These are phyloP conservation scores for Corylus avellana DNA, from an alignment of 306 rosid species.

Conservation along the genomic window DNA sequence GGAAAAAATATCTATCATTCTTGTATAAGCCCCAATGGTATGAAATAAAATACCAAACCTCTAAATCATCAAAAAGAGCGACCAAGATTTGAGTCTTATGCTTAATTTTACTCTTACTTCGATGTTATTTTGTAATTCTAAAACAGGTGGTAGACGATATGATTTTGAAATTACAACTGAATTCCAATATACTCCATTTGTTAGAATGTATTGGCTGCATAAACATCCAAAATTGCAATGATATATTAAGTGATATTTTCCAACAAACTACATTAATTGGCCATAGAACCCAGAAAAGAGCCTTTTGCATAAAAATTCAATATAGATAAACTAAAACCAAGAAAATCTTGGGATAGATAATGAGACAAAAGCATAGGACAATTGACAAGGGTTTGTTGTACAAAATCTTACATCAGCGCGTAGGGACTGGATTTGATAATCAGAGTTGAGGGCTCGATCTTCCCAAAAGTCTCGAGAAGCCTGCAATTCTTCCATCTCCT, in stretches of 20 bases:
- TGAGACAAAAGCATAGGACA: neutral
- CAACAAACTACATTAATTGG: neutral
- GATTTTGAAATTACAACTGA: neutral
- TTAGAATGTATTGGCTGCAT: no score
- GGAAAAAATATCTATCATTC: neutral
- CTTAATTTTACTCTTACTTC: neutral
- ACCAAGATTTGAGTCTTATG: neutral
- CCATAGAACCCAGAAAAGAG: neutral
- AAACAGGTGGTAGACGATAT: neutral
- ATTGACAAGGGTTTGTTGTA: neutral
- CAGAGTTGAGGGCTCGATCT: conserved; percentile 61
- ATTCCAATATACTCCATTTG: neutral
- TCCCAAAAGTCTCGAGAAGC: conserved; percentile 91
- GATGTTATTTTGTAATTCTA: neutral
- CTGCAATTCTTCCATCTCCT: conserved; percentile 89
- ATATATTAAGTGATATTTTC: neutral
- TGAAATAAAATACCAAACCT: no score
- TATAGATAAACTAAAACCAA: neutral
- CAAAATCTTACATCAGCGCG: conserved; percentile 47
- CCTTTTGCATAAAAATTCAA: neutral
- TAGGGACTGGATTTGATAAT: conserved; percentile 58
- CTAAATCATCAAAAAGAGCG: no score
- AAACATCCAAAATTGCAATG: neutral
- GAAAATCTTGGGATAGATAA: neutral
- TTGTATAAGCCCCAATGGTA: no score